A percentile compares a stretch with the other conserved stretches of the same genome.
phyloP scores from a whole-genome alignment of 2,329 filamentous ascomycete species.

The Xylaria sp. region DNA sequence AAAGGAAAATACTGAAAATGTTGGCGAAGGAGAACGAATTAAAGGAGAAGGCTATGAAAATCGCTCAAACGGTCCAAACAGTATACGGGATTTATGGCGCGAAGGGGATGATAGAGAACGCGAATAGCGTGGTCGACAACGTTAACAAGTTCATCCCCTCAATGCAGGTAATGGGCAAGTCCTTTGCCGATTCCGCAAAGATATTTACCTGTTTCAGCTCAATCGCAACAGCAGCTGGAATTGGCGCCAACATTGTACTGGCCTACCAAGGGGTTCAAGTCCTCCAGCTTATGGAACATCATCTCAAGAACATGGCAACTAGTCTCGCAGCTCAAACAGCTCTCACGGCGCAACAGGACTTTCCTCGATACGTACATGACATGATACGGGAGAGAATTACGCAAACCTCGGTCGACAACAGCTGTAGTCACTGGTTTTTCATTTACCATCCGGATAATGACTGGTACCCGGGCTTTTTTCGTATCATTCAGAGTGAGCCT shows the following conservation, averaged over 20 bases:
- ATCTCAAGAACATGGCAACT: slow-evolving; percentile 50
- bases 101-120: slow-evolving; percentile 7
- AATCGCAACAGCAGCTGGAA: slow-evolving; percentile 48
- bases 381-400: slow-evolving; percentile 53
- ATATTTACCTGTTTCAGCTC: slow-evolving; percentile 50
- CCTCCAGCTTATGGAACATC: slow-evolving; percentile 51
- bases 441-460: slow-evolving; percentile 56
- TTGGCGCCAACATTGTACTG: slow-evolving; percentile 51
- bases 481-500: slow-evolving; percentile 51
- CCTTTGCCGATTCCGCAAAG: slow-evolving; percentile 49
- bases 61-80: slow-evolving; percentile 24
- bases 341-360: slow-evolving; percentile 52
- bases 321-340: slow-evolving; percentile 52
- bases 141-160: slow-evolving; percentile 46
- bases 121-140: slow-evolving; percentile 2
- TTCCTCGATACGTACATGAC: slow-evolving; percentile 52
- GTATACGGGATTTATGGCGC: background rate
- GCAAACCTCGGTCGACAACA: slow-evolving; percentile 48
- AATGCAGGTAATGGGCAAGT: slow-evolving; percentile 52
- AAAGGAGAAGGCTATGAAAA: slow-evolving; percentile 12
- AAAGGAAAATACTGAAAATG: background rate
- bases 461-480: slow-evolving; percentile 56
- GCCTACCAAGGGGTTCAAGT: slow-evolving; percentile 53
- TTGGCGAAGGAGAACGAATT: slow-evolving; percentile 9
- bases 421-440: slow-evolving; percentile 53